Percentiles rank a stretch among this genome's conserved stretches.
Conservation (phyloP, 75 land plant species). For the Pinus tabuliformis region DNA sequence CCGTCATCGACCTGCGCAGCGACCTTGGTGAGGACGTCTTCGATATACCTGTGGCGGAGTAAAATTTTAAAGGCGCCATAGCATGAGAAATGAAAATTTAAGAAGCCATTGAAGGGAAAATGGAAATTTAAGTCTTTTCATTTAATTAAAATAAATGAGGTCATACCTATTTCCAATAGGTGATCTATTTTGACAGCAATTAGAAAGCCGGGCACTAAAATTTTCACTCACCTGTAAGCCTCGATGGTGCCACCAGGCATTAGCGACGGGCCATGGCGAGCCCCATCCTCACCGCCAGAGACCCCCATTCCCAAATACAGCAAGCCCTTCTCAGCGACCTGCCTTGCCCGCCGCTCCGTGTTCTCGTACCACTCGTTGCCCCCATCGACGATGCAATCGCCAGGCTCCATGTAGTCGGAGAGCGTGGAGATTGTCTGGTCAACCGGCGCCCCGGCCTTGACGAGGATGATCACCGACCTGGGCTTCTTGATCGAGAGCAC, state of each 20-base stretch:
- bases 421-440: conserved; percentile 62
- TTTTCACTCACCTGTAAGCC: conserved; percentile 27
- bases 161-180: no score
- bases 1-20: conserved; percentile 46
- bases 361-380: conserved; percentile 85
- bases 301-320: conserved; percentile 79
- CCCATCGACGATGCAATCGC: conserved; percentile 70
- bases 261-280: conserved; percentile 56
- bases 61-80: no score
- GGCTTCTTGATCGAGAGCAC: conserved; percentile 65
- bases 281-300: conserved; percentile 76
- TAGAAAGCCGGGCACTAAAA: no score
- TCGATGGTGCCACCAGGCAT: conserved; percentile 67
- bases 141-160: no score
- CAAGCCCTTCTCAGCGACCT: conserved; percentile 28
- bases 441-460: conserved; percentile 75
- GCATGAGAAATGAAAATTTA: no score
- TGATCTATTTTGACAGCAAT: no score
- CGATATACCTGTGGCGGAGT: conserved; percentile 32
- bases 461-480: conserved; percentile 58
- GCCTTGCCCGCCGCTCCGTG: conserved; percentile 54
- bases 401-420: conserved; percentile 48
- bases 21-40: conserved; percentile 26
- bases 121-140: no score
- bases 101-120: no score